These are phyloP conservation scores for Trichoderma breve DNA, from an alignment of 2,329 filamentous ascomycete genomes.

Conservation along the genomic window DNA sequence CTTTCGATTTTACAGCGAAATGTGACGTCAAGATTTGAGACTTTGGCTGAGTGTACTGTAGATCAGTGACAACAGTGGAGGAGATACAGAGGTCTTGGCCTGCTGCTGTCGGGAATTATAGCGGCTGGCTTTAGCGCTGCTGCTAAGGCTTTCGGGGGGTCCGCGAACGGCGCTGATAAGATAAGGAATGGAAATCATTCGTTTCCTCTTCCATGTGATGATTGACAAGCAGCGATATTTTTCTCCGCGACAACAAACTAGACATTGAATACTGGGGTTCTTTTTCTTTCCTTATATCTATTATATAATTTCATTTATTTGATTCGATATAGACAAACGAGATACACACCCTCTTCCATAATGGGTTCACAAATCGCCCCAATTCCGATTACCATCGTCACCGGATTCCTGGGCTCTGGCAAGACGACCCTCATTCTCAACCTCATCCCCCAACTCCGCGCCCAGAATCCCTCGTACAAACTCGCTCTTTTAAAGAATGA, in stretches of 20 bases:
- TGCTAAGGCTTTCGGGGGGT: background rate
- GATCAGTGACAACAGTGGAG: background rate
- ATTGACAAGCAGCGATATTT: constrained; percentile 8
- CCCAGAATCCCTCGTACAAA: constrained; percentile 70
- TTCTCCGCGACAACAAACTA: background rate
- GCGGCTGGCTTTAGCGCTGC: background rate
- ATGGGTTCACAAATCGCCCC: constrained; percentile 62
- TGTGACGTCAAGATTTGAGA: constrained; percentile 7
- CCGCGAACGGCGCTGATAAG: constrained; percentile 7
- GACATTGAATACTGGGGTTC: background rate
- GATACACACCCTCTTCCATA: background rate
- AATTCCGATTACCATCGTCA: constrained; percentile 91
- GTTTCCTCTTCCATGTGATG: background rate
- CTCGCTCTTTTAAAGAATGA: constrained; percentile 97
- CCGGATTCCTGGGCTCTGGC: constrained; percentile 91
- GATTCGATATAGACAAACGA: background rate
- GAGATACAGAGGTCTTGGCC: background rate
- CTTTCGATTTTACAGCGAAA: background rate
- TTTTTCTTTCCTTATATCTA: background rate
- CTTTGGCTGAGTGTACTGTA: background rate
- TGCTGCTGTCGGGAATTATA: background rate
- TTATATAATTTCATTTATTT: background rate
- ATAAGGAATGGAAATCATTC: background rate
- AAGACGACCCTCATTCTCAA: constrained; percentile 96
- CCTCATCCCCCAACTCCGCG: constrained; percentile 82